Conservation (phyloP, 2,329 filamentous ascomycete genomes). For the Fusarium hostae region DNA sequence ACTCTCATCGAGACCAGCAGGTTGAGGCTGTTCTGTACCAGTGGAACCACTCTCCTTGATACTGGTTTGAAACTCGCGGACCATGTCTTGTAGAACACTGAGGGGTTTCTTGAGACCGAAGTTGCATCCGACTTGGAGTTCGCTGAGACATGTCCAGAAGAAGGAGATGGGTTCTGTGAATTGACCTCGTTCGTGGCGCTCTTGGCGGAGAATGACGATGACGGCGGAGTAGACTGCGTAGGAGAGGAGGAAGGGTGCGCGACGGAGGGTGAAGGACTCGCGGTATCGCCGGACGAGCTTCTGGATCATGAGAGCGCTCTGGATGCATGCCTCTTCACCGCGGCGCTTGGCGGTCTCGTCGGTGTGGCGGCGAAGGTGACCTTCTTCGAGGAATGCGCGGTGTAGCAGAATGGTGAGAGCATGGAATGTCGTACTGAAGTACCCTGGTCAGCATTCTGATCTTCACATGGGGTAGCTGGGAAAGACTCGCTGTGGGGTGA, state of each 20-base stretch:
- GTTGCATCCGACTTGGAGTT: conserved; percentile 51
- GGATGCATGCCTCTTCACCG: conserved; percentile 46
- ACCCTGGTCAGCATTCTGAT: conserved; percentile 11
- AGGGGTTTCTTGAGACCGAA: conserved; percentile 52
- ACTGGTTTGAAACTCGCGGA: conserved; percentile 46
- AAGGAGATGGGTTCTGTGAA: conserved; percentile 51
- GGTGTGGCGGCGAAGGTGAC: conserved; percentile 46
- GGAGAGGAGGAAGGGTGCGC: conserved; percentile 54
- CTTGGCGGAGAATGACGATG: conserved; percentile 48
- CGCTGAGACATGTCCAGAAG: conserved; percentile 52
- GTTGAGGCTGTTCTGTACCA: conserved; percentile 34
- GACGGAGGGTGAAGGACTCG: conserved; percentile 52
- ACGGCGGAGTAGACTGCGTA: conserved; percentile 55
- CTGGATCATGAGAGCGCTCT: conserved; percentile 51
- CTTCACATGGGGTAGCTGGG: neutral
- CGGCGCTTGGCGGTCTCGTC: conserved; percentile 41
- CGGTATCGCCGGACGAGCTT: conserved; percentile 52
- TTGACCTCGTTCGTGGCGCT: conserved; percentile 45
- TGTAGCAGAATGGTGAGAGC: conserved; percentile 58
- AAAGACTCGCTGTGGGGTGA: conserved; percentile 45
- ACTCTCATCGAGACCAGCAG: conserved; percentile 46
- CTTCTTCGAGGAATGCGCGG: conserved; percentile 55
- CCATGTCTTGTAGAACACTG: conserved; percentile 49
- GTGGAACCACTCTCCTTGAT: conserved; percentile 43
- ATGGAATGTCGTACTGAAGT: conserved; percentile 50